Base-by-base conservation (phyloP, 352 stramenopile species). In the Phytophthora fragariae region DNA sequence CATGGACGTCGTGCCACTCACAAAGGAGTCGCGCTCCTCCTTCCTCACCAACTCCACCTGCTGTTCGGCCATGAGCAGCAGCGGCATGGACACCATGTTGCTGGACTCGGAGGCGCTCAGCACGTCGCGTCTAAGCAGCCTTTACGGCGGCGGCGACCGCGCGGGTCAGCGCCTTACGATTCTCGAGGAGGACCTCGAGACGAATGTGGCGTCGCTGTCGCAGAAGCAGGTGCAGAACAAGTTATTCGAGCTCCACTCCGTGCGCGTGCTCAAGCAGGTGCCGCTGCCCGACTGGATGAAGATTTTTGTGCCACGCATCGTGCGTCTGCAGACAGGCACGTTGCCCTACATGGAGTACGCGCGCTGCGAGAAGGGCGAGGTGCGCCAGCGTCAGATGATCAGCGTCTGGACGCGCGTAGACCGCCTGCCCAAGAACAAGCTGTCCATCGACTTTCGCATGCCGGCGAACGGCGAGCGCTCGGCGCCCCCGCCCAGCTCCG, bases 201-300 rank as follows among this genome's bases (percentile, higher is more conserved):
- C 68, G 1, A 58, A 80, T 24, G 46, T 67, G 35, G 70, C 64
- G 9, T 46, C 61, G 3, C 70, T 55, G 21, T 79, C 72, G 49
- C 79, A 86, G 70, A 84, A 84, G 54, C 70, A 86, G 68, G 72
- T 84, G 11, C 82, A 89, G 68, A 70, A 76, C 65, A 84, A 86
- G 62, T 76, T 92, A 11, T 92, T 92, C 68, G 64, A 71, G 55
- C 57, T 71, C 27, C 68, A 78, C 67, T 50, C 73, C 1, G 62
- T 92, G 49, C 85, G 83, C 17, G 83, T 90, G 66, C 81, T 88
- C 31, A 92, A 92, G 78, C 85, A 92, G 71, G 78, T 84, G 17
- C 85, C 85, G 19, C 68, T 90, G 65, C 81, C 85, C 15, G 72
- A 91, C 68, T 92, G 85, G 85, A 89, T 92, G 77, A 91, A 91